These are phyloP conservation scores for Diplodia scrobiculata DNA, from an alignment of 2,329 filamentous ascomycete genomes.

Conservation along the genomic window DNA sequence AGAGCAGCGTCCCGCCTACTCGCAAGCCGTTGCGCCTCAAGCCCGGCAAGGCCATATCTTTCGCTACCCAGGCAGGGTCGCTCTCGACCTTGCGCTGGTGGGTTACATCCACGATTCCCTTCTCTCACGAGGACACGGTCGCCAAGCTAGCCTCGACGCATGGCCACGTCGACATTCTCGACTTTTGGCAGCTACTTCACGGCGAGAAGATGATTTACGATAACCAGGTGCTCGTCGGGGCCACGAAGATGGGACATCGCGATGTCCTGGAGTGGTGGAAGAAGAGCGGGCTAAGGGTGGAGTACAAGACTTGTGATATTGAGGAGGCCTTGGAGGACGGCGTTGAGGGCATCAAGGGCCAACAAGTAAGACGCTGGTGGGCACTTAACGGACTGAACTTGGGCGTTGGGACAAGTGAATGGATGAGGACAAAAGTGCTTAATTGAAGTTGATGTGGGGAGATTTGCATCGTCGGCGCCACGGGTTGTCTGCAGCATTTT, in stretches of 20 bases:
- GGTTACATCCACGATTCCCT: slow-evolving; percentile 77
- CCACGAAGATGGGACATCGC: slow-evolving; percentile 83
- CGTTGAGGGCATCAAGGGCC: slow-evolving; percentile 67
- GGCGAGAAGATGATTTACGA: slow-evolving; percentile 80
- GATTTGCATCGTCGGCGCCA: slow-evolving; percentile 6
- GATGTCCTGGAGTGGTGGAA: slow-evolving; percentile 93
- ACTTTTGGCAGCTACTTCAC: slow-evolving; percentile 76
- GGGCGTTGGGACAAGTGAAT: slow-evolving; percentile 79
- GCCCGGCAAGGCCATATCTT: slow-evolving; percentile 80
- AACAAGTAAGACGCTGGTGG: slow-evolving; percentile 83
- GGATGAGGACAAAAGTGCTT: slow-evolving; percentile 80
- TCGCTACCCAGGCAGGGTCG: slow-evolving; percentile 80
- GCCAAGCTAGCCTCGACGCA: slow-evolving; percentile 82
- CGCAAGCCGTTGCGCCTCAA: slow-evolving; percentile 61
- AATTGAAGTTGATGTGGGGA: slow-evolving; percentile 3
- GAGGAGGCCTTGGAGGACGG: slow-evolving; percentile 93
- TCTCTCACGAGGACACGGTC: slow-evolving; percentile 77
- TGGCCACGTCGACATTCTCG: slow-evolving; percentile 79
- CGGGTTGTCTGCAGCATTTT: slow-evolving; percentile 1
- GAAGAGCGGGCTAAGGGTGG: slow-evolving; percentile 71
- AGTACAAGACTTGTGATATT: slow-evolving; percentile 94
- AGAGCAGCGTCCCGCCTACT: slow-evolving; percentile 21
- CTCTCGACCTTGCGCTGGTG: slow-evolving; percentile 82
- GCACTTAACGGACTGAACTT: slow-evolving; percentile 78
- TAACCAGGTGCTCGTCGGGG: slow-evolving; percentile 78